Conservation (phyloP, 306 rosid genomes). For the Ziziphus jujuba region DNA sequence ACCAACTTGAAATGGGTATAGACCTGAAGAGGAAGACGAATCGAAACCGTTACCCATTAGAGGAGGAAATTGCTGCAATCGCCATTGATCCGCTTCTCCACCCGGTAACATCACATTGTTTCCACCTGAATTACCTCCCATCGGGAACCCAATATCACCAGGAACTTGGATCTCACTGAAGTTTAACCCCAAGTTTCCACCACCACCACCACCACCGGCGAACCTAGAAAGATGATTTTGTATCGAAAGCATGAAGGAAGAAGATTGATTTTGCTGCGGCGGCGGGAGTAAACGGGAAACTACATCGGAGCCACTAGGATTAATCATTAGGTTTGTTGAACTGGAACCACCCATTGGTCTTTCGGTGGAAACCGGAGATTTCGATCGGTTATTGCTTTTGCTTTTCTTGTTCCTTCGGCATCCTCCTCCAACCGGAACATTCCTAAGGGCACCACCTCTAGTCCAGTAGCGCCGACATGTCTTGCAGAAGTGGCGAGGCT, state of each 20-base stretch:
- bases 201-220: conserved; percentile 43
- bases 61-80: conserved; percentile 62
- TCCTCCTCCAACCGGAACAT: conserved; percentile 94
- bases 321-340: no score
- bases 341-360: conserved; percentile 34
- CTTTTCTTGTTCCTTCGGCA: conserved; percentile 86
- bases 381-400: conserved; percentile 50
- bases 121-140: no score
- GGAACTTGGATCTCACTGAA: conserved; percentile 56
- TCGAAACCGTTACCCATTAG: conserved; percentile 52
- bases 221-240: conserved; percentile 59
- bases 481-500: conserved; percentile 97
- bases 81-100: background rate
- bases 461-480: conserved; percentile 96
- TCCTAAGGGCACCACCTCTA: conserved; percentile 78
- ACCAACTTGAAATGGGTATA: conserved; percentile 48
- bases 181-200: conserved; percentile 54
- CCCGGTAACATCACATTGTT: no score
- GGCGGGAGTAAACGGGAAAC: conserved; percentile 35
- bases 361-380: conserved; percentile 48
- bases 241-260: conserved; percentile 66
- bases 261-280: conserved; percentile 40
- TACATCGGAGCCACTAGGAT: conserved; percentile 28
- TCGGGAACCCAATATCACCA: conserved; percentile 52
- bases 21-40: conserved; percentile 27